phyloP scores from a whole-genome alignment of 2,329 filamentous ascomycete genomes.

The Colletotrichum filicis region DNA sequence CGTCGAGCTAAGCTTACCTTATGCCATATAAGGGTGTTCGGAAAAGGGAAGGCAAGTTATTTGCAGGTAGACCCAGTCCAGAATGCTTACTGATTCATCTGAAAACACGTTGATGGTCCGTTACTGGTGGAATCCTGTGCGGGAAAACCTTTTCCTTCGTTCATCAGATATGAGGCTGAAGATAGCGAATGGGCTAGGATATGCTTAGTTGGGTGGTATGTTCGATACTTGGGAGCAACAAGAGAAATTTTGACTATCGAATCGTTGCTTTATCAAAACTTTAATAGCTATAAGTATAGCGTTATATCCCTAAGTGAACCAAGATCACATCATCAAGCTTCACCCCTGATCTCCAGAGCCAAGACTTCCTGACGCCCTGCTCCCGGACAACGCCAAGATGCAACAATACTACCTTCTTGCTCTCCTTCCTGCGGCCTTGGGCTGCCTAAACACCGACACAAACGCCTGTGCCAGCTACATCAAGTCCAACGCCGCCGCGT shows the following conservation, averaged over 20 bases:
- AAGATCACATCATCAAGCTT: slow-evolving; percentile 15
- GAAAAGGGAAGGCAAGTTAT: not conserved
- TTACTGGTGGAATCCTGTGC: slow-evolving; percentile 16
- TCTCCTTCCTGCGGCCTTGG: slow-evolving; percentile 39
- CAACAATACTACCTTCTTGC: slow-evolving; percentile 37
- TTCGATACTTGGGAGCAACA: not conserved
- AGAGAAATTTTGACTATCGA: not conserved
- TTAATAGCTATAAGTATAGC: not conserved
- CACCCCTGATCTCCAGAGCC: not conserved
- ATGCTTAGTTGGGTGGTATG: not conserved
- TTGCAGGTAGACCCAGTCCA: not conserved
- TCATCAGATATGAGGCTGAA: not conserved
- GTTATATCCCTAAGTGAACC: not conserved
- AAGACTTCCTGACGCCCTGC: not conserved
- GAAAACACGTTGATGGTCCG: rapidly evolving
- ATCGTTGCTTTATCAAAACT: not conserved
- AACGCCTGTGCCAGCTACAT: slow-evolving; percentile 48
- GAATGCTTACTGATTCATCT: not conserved
- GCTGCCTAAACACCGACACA: slow-evolving; percentile 42
- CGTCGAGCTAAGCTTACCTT: not conserved
- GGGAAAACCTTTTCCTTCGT: slow-evolving; percentile 14
- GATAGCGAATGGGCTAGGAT: not conserved
- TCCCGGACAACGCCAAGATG: slow-evolving; percentile 27
- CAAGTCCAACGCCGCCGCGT: slow-evolving; percentile 43
- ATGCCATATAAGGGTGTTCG: not conserved